These are phyloP conservation scores for Eucalyptus cloeziana DNA, from an alignment of 345 rosid genomes.

Conservation along the genomic window DNA sequence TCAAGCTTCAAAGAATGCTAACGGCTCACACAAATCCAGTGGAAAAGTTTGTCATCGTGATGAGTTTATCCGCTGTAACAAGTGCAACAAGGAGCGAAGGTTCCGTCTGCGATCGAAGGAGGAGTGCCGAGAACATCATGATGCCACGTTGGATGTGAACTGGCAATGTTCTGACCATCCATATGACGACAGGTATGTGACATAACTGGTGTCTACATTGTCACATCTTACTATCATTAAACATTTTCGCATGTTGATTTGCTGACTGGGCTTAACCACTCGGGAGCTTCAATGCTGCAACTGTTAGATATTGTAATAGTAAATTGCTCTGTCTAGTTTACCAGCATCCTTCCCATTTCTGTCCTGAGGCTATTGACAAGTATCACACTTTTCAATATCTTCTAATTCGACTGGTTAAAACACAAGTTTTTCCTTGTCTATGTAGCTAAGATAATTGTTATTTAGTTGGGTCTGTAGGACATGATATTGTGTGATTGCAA, in stretches of 20 bases:
- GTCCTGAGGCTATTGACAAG: not conserved
- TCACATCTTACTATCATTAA: not conserved
- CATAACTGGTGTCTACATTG: not conserved
- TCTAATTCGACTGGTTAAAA: not conserved
- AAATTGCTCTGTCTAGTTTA: not conserved
- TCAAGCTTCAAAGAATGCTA: constrained; percentile 49
- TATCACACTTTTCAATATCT: not conserved
- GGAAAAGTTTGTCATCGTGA: constrained; percentile 75
- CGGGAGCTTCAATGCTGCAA: not conserved
- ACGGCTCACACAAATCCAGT: constrained; percentile 58
- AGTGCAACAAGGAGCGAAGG: constrained; percentile 79
- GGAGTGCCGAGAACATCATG: constrained; percentile 80
- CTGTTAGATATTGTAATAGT: not conserved
- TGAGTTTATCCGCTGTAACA: constrained; percentile 68
- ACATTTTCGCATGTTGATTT: not conserved
- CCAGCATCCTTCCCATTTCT: not conserved
- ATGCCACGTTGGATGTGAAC: constrained; percentile 57
- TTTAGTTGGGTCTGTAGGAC: not conserved
- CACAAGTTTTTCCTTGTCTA: not conserved
- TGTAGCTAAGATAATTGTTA: not conserved
- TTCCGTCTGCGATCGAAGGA: constrained; percentile 67
- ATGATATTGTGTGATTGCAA: not conserved
- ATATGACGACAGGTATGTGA: constrained; percentile 67
- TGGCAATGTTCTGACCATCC: constrained; percentile 81
- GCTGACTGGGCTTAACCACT: not conserved